These are phyloP conservation scores for Aspergillus bertholletiae DNA, from an alignment of 495 filamentous ascomycete species.

Conservation along the genomic window DNA sequence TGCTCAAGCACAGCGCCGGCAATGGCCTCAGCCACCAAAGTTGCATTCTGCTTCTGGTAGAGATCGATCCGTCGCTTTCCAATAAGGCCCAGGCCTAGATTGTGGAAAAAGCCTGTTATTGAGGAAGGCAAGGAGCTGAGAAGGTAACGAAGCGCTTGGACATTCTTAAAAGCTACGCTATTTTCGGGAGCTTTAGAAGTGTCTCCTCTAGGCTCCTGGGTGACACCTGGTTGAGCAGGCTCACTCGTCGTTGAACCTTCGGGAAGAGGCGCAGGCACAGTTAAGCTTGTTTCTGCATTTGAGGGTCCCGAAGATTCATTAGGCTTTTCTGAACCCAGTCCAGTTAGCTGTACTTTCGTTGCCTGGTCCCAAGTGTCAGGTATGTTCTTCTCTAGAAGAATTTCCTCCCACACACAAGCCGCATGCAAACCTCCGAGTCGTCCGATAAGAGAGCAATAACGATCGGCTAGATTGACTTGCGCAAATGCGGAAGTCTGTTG, in stretches of 20 bases:
- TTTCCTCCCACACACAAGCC: conserved; percentile 79
- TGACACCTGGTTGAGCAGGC: conserved; percentile 16
- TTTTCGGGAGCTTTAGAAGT: conserved; percentile 40
- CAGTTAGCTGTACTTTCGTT: conserved; percentile 49
- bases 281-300: conserved; percentile 11
- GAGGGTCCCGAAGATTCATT: conserved; percentile 33
- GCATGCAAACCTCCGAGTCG: conserved; percentile 73
- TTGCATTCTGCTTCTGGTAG: conserved; percentile 62
- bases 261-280: conserved; percentile 10
- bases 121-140: conserved; percentile 69
- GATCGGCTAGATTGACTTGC: conserved; percentile 75
- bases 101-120: conserved; percentile 73
- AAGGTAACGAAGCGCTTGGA: conserved; percentile 67
- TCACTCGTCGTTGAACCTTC: conserved; percentile 20
- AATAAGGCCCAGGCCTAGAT: conserved; percentile 74
- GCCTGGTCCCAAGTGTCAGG: conserved; percentile 65
- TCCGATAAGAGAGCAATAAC: conserved; percentile 64
- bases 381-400: conserved; percentile 62
- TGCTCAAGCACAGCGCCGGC: conserved; percentile 67
- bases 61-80: conserved; percentile 64
- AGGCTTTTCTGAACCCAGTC: conserved; percentile 41
- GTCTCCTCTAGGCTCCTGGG: conserved; percentile 36
- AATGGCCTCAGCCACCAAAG: conserved; percentile 71
- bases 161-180: conserved; percentile 70
- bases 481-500: conserved; percentile 55